These are phyloP conservation scores for Colletotrichum trifolii DNA, from an alignment of 2,329 filamentous ascomycete species.

Conservation along the genomic window DNA sequence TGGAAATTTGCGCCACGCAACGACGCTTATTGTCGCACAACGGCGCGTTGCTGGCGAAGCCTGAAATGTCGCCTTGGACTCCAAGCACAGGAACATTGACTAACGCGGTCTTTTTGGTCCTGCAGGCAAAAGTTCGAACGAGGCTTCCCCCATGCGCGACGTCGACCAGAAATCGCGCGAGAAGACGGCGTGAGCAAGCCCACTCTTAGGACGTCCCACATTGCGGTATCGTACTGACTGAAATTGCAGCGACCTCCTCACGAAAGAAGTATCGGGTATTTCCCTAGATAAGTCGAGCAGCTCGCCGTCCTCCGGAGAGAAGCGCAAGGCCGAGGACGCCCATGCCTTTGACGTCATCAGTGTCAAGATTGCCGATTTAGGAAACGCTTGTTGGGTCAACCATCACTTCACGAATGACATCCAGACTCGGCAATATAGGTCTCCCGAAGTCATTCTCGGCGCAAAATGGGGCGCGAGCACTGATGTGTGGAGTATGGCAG, in stretches of 20 bases:
- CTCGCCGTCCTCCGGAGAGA: slow-evolving; percentile 67
- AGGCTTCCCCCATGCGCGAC: slow-evolving; percentile 60
- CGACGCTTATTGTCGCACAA: not conserved
- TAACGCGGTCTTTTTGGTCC: slow-evolving; percentile 7
- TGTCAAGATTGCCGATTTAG: slow-evolving; percentile 98
- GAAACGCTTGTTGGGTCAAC: slow-evolving; percentile 98
- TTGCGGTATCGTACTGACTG: too few species aligned
- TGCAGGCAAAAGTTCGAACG: slow-evolving; percentile 50
- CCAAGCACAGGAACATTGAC: slow-evolving; percentile 5
- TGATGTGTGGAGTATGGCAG: slow-evolving; percentile 99
- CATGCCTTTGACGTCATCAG: slow-evolving; percentile 81
- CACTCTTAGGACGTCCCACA: not conserved
- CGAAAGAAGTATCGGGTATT: slow-evolving; percentile 93
- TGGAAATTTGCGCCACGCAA: slow-evolving; percentile 14
- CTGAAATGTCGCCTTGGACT: not conserved
- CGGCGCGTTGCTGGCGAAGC: not conserved
- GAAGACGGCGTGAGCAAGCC: slow-evolving; percentile 84
- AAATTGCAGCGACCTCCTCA: slow-evolving; percentile 78
- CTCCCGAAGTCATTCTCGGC: slow-evolving; percentile 95
- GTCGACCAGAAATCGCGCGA: slow-evolving; percentile 86
- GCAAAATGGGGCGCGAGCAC: slow-evolving; percentile 99
- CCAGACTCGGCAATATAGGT: slow-evolving; percentile 96
- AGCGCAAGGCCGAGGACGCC: slow-evolving; percentile 70
- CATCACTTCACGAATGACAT: slow-evolving; percentile 99
- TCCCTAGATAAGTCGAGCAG: slow-evolving; percentile 81